phyloP scores from a whole-genome alignment of 2,329 filamentous ascomycete species.

The Trichoderma sp. region DNA sequence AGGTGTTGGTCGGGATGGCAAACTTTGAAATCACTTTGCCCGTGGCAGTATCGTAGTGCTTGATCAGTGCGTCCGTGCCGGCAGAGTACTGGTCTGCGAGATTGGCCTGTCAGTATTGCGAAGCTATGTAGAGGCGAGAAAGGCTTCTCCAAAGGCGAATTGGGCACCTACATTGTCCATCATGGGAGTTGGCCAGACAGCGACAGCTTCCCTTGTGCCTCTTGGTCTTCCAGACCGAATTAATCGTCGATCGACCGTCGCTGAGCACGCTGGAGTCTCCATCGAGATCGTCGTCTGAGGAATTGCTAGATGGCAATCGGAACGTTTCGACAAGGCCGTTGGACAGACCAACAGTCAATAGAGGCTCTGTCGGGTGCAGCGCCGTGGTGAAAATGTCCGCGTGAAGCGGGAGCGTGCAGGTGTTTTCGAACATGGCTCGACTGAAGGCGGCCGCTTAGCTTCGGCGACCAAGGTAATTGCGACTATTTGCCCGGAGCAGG shows the following conservation, averaged over 20 bases:
- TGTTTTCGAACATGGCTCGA: slow-evolving; percentile 76
- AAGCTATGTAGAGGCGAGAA: background rate
- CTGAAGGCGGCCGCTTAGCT: background rate
- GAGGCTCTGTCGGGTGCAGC: slow-evolving; percentile 78
- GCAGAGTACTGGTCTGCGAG: slow-evolving; percentile 62
- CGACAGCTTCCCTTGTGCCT: slow-evolving; percentile 95
- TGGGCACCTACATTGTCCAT: slow-evolving; percentile 65
- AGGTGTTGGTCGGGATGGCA: slow-evolving; percentile 63
- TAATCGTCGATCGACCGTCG: slow-evolving; percentile 72
- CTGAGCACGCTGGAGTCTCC: slow-evolving; percentile 52
- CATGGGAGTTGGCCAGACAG: slow-evolving; percentile 73
- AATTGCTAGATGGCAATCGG: slow-evolving; percentile 61
- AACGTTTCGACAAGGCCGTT: slow-evolving; percentile 85
- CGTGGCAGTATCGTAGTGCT: slow-evolving; percentile 58
- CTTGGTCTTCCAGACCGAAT: slow-evolving; percentile 81
- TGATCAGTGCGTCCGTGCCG: slow-evolving; percentile 60
- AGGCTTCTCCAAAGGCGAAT: background rate
- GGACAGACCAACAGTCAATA: slow-evolving; percentile 83
- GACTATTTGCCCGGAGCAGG: no score
- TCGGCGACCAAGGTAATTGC: background rate
- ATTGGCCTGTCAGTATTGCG: slow-evolving; percentile 18
- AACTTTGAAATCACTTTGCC: slow-evolving; percentile 80
- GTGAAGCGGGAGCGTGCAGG: slow-evolving; percentile 83
- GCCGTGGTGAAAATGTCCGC: slow-evolving; percentile 88
- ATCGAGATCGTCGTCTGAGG: slow-evolving; percentile 53